These are phyloP conservation scores for Lentinula aciculospora DNA, from an alignment of 768 basidiomycete genomes.

Conservation along the genomic window DNA sequence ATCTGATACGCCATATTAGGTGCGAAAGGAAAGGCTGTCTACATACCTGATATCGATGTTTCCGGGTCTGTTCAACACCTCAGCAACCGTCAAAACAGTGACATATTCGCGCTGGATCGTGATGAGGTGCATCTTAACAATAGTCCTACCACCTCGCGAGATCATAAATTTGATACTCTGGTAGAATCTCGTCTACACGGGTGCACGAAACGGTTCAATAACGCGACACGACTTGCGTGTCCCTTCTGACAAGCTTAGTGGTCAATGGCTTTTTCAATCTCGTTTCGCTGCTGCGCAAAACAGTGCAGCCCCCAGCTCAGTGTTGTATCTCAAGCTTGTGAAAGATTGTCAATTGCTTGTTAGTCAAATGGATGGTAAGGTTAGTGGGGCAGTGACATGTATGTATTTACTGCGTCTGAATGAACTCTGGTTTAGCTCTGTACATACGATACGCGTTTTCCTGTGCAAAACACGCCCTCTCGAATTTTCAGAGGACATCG, in stretches of 20 bases:
- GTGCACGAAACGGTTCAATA: conserved; percentile 56
- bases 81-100: conserved; percentile 41
- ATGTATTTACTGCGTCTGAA: neutral
- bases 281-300: conserved; percentile 19
- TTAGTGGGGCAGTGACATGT: conserved; percentile 26
- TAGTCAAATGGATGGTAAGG: conserved; percentile 56
- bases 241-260: conserved; percentile 23
- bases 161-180: neutral
- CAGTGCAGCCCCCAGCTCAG: conserved; percentile 31
- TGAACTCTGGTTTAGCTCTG: conserved; percentile 37
- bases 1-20: no score
- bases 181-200: conserved; percentile 49
- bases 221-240: conserved; percentile 51
- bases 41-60: conserved; percentile 44
- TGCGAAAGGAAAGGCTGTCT: conserved; percentile 43
- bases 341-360: conserved; percentile 48
- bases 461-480: conserved; percentile 35
- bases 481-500: conserved; percentile 48
- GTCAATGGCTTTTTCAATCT: conserved; percentile 33
- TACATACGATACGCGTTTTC: conserved; percentile 58
- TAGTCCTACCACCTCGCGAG: neutral
- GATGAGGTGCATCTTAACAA: conserved; percentile 31
- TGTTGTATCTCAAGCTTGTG: conserved; percentile 47
- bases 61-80: conserved; percentile 30
- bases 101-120: conserved; percentile 59